Base-by-base conservation (phyloP, 2,329 filamentous ascomycete genomes). In the Penicillium paneum region DNA sequence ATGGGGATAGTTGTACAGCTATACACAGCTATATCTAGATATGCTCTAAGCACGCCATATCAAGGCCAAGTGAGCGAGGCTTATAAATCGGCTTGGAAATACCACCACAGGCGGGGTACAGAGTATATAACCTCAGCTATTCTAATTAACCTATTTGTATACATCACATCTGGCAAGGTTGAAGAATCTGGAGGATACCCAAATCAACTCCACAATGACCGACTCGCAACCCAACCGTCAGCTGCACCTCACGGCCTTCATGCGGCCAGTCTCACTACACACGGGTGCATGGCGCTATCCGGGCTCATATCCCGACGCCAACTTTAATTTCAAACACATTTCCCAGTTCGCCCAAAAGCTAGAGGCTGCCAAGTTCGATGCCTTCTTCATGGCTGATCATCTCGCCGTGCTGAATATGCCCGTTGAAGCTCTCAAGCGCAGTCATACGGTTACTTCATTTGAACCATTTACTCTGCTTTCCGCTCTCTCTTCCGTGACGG, bases 241-340 rank as follows among this genome's bases (percentile, higher is more conserved):
- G 56, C 67, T 83, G 6, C 80, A 84, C 58, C 74, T 84, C 4
- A 83, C 81, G 2, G 81, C 81, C 0, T 84, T 83, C 56, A 83
- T 84, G 81, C 78, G 81, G 17, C 81, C 81, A 1, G 79, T 84
- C 2, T 79, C 75, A 42, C 68, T 83, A 10, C 81, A 84, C 58
- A 81, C 79, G 2, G 79, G 82, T 31, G 80, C 80, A 58, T 83
- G 81, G 81, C 74, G 81, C 6, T 83, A 83, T 57, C 81, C 81
- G 0, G 79, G 78, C 3, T 70, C 81, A 0, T 81, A 79, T 52
- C 72, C 81, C 0, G 81, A 83, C 52, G 81, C 81, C 49, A 84
- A 83, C 69, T 83, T 83, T 76, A 82, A 82, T 58, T 74, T 83
- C 13, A 67, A 70, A 19, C 80, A 83, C 58, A 68, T 83, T 5